Evolutionary conservation across 2,329 filamentous ascomycete species (phyloP).

Genomic region (Hypoxylon sp.): DNA sequence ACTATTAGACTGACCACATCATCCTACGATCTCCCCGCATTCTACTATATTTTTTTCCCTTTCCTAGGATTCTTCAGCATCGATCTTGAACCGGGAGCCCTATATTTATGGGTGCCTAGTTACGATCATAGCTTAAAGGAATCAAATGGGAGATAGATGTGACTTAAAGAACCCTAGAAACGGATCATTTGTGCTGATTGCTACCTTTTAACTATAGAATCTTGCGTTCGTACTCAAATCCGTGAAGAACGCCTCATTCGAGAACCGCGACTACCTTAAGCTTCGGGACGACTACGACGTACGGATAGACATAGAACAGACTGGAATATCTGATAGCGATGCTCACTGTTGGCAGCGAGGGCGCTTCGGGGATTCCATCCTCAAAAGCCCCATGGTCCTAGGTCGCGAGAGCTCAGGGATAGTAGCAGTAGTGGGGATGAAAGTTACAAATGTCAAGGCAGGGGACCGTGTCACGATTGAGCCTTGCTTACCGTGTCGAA

Average conservation of each 20-base stretch:
- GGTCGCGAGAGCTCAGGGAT: slow-evolving; percentile 57
- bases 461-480: slow-evolving; percentile 59
- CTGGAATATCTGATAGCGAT: slow-evolving; percentile 58
- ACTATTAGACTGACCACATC: too few species aligned
- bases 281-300: slow-evolving; percentile 54
- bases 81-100: too few species aligned
- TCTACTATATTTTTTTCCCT: too few species aligned
- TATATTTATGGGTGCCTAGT: too few species aligned
- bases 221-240: slow-evolving; percentile 57
- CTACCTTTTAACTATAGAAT: too few species aligned
- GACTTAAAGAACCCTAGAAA: too few species aligned
- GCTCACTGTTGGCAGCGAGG: slow-evolving; percentile 58
- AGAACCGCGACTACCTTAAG: slow-evolving; percentile 52
- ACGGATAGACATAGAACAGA: slow-evolving; percentile 55
- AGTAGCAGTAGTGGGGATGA: slow-evolving; percentile 51
- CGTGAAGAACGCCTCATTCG: slow-evolving; percentile 55
- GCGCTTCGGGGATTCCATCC: slow-evolving; percentile 55
- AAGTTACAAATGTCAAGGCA: slow-evolving; percentile 53
- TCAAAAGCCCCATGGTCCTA: slow-evolving; percentile 56
- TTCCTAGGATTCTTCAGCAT: too few species aligned
- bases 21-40: too few species aligned
- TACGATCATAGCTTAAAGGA: too few species aligned
- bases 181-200: too few species aligned
- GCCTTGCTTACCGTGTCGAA: slow-evolving; percentile 55
- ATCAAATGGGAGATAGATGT: too few species aligned